These are phyloP conservation scores for Mycena indigotica DNA, from an alignment of 768 basidiomycete species.

Conservation along the genomic window DNA sequence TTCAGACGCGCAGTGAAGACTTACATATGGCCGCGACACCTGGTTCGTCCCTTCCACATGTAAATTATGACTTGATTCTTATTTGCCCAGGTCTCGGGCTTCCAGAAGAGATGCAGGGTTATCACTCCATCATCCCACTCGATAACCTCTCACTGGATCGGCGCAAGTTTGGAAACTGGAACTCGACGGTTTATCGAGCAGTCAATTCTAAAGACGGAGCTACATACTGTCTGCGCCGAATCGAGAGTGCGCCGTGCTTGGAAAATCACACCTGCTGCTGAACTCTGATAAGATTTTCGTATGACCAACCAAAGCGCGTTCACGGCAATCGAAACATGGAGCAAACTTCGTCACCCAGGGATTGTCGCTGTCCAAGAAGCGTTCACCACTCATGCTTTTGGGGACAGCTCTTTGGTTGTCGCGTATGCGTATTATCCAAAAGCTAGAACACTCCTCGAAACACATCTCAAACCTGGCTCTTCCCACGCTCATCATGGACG, in stretches of 20 bases:
- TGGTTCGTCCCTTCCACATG: slow-evolving; percentile 26
- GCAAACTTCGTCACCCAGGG: slow-evolving; percentile 78
- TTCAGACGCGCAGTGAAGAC: slow-evolving; percentile 65
- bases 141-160: slow-evolving; percentile 62
- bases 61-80: slow-evolving; percentile 30
- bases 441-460: slow-evolving; percentile 78
- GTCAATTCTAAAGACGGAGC: slow-evolving; percentile 74
- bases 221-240: slow-evolving; percentile 75
- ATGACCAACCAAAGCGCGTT: slow-evolving; percentile 83
- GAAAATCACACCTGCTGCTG: slow-evolving; percentile 7
- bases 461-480: slow-evolving; percentile 57
- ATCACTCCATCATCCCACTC: slow-evolving; percentile 83
- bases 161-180: slow-evolving; percentile 83
- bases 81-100: slow-evolving; percentile 53
- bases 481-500: slow-evolving; percentile 28
- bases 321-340: slow-evolving; percentile 82
- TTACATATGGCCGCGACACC: slow-evolving; percentile 52
- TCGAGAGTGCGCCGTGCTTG: slow-evolving; percentile 71
- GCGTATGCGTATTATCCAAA: slow-evolving; percentile 89
- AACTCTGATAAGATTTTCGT: slow-evolving; percentile 66
- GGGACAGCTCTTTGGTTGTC: slow-evolving; percentile 90
- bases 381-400: slow-evolving; percentile 91
- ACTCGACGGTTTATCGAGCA: slow-evolving; percentile 83
- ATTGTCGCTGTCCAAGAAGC: slow-evolving; percentile 86
- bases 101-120: slow-evolving; percentile 88